These are phyloP conservation scores for Sphaerobolus stellatus DNA, from an alignment of 1,284 basidiomycete genomes.

Conservation along the genomic window DNA sequence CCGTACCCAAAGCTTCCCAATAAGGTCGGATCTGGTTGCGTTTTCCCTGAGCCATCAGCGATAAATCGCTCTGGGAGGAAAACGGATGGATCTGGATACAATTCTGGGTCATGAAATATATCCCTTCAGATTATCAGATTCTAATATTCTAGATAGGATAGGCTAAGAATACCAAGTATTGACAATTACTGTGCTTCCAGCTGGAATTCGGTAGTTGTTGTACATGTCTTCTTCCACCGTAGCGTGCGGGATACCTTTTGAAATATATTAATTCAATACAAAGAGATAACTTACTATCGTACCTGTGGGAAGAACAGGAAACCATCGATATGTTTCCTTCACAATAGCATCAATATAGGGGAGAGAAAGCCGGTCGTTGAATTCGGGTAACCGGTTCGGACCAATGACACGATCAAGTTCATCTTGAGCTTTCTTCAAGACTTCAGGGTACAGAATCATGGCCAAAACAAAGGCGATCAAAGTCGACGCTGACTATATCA, in stretches of 20 bases:
- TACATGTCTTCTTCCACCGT: slow-evolving; percentile 13
- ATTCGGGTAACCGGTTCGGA: slow-evolving; percentile 22
- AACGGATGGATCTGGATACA: background rate
- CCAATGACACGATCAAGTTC: slow-evolving; percentile 27
- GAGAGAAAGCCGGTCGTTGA: slow-evolving; percentile 22
- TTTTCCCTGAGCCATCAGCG: too few species aligned
- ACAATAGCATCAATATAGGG: slow-evolving; percentile 26
- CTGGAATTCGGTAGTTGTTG: slow-evolving; percentile 12
- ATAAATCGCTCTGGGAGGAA: slow-evolving; percentile 27
- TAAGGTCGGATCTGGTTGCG: background rate
- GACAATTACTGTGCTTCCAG: slow-evolving; percentile 6
- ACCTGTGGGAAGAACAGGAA: background rate
- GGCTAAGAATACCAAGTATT: slow-evolving; percentile 13
- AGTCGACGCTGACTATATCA: slow-evolving; percentile 17
- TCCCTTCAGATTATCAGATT: background rate
- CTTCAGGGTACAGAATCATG: slow-evolving; percentile 23
- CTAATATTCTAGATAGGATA: background rate
- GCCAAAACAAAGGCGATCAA: slow-evolving; percentile 23
- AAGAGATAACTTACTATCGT: background rate
- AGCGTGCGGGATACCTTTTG: slow-evolving; percentile 25
- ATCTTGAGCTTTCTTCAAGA: slow-evolving; percentile 21
- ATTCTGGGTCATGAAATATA: slow-evolving; percentile 3
- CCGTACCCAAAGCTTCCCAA: background rate
- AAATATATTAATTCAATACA: background rate
- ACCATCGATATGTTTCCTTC: slow-evolving; percentile 27